These are phyloP conservation scores for Solanum chiquidenum DNA, from an alignment of 257 asterid species.

Conservation along the genomic window DNA sequence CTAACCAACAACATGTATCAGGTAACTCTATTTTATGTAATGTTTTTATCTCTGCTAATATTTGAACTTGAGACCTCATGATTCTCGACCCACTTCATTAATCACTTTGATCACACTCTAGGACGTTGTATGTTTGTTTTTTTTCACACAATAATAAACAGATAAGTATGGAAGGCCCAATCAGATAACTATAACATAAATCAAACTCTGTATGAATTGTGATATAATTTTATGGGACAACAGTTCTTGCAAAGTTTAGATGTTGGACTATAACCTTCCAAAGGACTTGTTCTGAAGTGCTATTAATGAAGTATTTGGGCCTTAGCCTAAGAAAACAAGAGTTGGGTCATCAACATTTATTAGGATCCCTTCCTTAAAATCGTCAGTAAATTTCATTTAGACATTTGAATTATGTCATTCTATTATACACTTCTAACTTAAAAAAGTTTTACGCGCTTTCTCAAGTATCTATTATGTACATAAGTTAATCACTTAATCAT, in stretches of 20 bases:
- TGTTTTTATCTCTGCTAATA: neutral
- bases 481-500: neutral
- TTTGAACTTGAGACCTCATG: neutral
- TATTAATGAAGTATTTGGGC: neutral
- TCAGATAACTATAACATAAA: neutral
- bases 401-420: neutral
- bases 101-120: neutral
- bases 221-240: neutral
- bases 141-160: neutral
- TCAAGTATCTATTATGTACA: neutral
- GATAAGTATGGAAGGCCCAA: neutral
- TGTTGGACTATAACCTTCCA: neutral
- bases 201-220: neutral
- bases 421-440: neutral
- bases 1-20: fast-evolving
- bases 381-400: neutral
- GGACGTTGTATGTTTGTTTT: neutral
- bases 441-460: too few relatives aligned
- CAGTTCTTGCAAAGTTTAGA: neutral
- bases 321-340: neutral
- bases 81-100: neutral
- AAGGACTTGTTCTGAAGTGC: neutral
- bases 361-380: neutral
- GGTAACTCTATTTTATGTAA: neutral
- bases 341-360: neutral